phyloP scores from a whole-genome alignment of 768 basidiomycete genomes.

The Tricholoma saponaceum region DNA sequence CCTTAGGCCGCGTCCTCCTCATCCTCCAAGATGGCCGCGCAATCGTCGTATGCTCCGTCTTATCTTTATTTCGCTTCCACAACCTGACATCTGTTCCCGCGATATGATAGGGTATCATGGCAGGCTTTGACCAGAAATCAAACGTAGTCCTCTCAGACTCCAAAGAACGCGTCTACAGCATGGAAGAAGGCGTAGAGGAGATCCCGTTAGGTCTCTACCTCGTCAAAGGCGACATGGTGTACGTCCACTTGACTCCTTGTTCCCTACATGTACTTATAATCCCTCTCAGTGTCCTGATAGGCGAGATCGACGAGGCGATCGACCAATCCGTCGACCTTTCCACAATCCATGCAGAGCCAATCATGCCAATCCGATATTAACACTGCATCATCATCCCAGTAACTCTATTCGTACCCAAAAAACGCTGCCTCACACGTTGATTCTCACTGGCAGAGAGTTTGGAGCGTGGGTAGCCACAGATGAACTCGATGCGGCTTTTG shows the following conservation, averaged over 20 bases:
- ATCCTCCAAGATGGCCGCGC: conserved; percentile 95
- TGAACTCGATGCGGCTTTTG: too few species aligned
- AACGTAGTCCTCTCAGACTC: conserved; percentile 94
- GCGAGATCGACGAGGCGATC: conserved; percentile 80
- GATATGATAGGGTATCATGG: conserved; percentile 69
- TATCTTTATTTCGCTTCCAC: conserved; percentile 1
- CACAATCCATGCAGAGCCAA: conserved; percentile 82
- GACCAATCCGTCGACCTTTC: conserved; percentile 74
- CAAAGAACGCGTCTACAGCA: conserved; percentile 88
- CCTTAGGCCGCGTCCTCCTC: conserved; percentile 81
- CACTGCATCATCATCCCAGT: too few species aligned
- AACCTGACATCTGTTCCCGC: not conserved
- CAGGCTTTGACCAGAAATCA: conserved; percentile 92
- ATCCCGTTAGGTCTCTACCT: conserved; percentile 92
- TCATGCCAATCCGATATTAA: conserved; percentile 77
- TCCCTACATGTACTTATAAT: conserved; percentile 1
- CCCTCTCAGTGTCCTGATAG: conserved; percentile 60
- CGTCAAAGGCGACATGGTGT: conserved; percentile 99
- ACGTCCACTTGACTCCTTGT: conserved; percentile 29
- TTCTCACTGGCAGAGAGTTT: not conserved
- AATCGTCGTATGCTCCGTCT: conserved; percentile 65
- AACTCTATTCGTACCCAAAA: too few species aligned
- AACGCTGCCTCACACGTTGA: not conserved
- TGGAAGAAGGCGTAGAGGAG: conserved; percentile 92
- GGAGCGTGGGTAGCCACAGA: too few species aligned